Percentiles rank a stretch among this genome's conserved stretches.
Conservation (phyloP, 306 rosid species). For the Glycine latifolia region DNA sequence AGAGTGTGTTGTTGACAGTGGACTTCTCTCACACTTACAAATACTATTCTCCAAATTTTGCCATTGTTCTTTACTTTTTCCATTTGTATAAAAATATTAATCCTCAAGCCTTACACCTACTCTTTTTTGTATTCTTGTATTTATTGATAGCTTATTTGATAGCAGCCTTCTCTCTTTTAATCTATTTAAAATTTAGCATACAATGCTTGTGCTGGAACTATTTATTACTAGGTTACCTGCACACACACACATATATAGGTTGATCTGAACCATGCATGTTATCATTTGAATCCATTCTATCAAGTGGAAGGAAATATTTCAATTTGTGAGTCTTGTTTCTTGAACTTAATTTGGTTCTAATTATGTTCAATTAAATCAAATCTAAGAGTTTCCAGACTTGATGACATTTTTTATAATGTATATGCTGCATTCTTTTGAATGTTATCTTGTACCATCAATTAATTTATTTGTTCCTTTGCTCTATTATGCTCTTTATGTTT, state of each 20-base stretch:
- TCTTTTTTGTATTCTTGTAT: constrained; percentile 14
- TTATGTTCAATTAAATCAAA: constrained; percentile 22
- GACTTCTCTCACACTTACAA: not conserved
- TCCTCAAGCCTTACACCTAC: not conserved
- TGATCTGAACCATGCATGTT: not conserved
- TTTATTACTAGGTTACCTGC: not conserved
- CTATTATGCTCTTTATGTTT: not conserved
- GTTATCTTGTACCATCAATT: not conserved
- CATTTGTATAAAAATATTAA: constrained; percentile 7
- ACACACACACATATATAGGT: not conserved
- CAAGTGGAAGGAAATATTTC: not conserved
- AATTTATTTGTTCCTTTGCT: not conserved
- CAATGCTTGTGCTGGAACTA: not conserved
- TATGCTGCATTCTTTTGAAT: not conserved
- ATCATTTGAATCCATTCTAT: constrained; percentile 1
- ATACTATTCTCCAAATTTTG: not conserved
- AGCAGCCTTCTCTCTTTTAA: not conserved
- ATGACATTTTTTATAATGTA: not conserved
- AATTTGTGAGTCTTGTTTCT: not conserved
- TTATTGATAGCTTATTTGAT: constrained; percentile 8
- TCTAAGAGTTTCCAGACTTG: not conserved
- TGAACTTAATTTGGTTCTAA: not conserved
- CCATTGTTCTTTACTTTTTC: not conserved
- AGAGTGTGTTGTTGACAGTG: not conserved
- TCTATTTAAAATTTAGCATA: not conserved